Evolutionary conservation across 345 rosid genomes (phyloP), one percentile per base, ranked within the genome.

Genomic region (Salix dunnii): DNA sequence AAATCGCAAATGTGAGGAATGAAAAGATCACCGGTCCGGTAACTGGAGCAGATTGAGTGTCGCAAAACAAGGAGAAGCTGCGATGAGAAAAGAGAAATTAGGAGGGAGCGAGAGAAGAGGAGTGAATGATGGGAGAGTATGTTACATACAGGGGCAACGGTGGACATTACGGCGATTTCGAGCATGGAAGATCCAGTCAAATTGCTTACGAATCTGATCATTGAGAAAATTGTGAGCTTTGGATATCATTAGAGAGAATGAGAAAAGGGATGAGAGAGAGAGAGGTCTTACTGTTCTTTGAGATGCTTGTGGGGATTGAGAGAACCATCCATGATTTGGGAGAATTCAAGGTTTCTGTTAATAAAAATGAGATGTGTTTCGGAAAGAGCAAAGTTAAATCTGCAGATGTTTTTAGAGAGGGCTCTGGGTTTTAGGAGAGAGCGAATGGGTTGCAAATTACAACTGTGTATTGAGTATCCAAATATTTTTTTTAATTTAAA

Each of bases 201-300:
- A 82, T 92, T 90, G 91, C 99, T 92, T 3, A 92, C 97, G 68
- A 92, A 91, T 79, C 97, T 94, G 87, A 43, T 4, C n/a, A 40
- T 31, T 61, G 40, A 38, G 42, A 76, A 72, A 53, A 53, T 76
- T n/a, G 21, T n/a, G 31, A 42, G 74, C 60, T 21, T 70, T 43
- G 31, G 4, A 16, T 31, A 31, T 51, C 16, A 73, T 49, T 18
- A 42, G 70, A 11, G 30, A 67, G 61, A 48, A 30, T 5, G 21
- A 16, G 76, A 31, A 35, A 20, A 2, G 28, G 40, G 64, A 40
- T 40, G 69, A 67, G 43, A 74, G 36, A 71, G 48, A 14, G 8
- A 23, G 79, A 72, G 77, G 53, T 17, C 38, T 48, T 72, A 92
- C 98, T 90, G 76, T 91, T 94, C 97, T 87, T 86, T 92, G 81